These are phyloP conservation scores for Globisporangium paroecandrum DNA, from an alignment of 352 stramenopile species.

Conservation along the genomic window DNA sequence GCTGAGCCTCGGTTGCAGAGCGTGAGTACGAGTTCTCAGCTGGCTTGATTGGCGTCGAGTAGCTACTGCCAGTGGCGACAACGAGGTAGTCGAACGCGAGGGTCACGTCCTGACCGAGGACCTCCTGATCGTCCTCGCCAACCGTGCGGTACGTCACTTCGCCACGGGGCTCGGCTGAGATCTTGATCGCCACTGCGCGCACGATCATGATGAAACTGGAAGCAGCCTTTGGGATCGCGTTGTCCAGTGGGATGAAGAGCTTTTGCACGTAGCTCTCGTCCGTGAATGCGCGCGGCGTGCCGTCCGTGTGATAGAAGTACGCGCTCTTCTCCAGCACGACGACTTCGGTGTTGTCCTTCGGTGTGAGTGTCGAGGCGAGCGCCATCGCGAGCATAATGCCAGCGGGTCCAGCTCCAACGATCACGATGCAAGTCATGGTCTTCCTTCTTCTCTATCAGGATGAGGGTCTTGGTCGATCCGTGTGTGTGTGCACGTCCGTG, in stretches of 20 bases:
- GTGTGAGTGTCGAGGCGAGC: conserved; percentile 34
- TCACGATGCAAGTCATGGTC: conserved; percentile 33
- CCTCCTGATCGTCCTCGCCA: background rate
- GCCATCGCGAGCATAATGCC: conserved; percentile 42
- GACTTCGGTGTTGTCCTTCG: conserved; percentile 40
- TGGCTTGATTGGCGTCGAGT: conserved; percentile 54
- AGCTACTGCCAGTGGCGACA: conserved; percentile 52
- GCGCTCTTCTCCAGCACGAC: conserved; percentile 56
- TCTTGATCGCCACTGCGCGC: background rate
- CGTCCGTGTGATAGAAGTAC: conserved; percentile 46
- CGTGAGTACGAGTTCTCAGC: conserved; percentile 19
- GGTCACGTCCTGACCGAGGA: conserved; percentile 2
- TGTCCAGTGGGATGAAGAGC: conserved; percentile 66
- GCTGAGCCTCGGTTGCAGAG: conserved; percentile 18
- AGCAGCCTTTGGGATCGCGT: conserved; percentile 33
- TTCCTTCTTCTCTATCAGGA: no score
- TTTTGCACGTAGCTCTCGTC: conserved; percentile 44
- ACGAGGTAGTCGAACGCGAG: conserved; percentile 54
- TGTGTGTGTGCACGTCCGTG: background rate
- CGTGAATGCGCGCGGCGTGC: conserved; percentile 48
- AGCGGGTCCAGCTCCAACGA: conserved; percentile 54
- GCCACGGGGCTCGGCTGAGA: background rate
- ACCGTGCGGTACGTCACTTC: conserved; percentile 11
- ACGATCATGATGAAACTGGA: conserved; percentile 10
- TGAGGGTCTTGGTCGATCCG: background rate